These are phyloP conservation scores for Didymellaceae sp. DNA, from an alignment of 2,329 filamentous ascomycete genomes.

Conservation along the genomic window DNA sequence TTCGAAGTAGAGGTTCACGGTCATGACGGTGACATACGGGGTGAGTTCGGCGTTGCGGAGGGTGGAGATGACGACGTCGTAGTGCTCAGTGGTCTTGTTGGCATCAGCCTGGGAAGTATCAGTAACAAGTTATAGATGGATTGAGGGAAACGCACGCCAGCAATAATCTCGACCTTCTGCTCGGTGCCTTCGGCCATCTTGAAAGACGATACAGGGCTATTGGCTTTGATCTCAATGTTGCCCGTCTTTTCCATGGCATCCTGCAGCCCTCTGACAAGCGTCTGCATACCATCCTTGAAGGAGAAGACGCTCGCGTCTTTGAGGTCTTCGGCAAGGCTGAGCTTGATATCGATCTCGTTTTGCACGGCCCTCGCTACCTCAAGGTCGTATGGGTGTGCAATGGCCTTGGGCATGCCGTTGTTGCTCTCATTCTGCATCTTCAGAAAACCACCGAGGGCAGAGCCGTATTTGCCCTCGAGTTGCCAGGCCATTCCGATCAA, in stretches of 20 bases:
- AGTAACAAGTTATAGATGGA: constrained; percentile 2
- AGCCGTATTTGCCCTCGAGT: constrained; percentile 56
- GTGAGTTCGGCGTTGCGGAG: constrained; percentile 56
- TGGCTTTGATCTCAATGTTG: constrained; percentile 50
- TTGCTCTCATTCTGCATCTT: constrained; percentile 25
- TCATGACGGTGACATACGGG: constrained; percentile 81
- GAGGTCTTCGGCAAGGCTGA: constrained; percentile 41
- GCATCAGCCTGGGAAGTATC: constrained; percentile 21
- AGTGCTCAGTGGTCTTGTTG: constrained; percentile 26
- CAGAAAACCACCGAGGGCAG: constrained; percentile 29
- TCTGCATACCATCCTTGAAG: constrained; percentile 53
- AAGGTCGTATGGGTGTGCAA: constrained; percentile 33
- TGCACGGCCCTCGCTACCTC: constrained; percentile 36
- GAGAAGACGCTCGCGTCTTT: constrained; percentile 50
- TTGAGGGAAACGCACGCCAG: constrained; percentile 28
- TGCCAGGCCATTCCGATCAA: constrained; percentile 60
- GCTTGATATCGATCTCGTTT: constrained; percentile 45
- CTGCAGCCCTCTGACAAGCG: constrained; percentile 48
- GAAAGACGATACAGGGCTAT: constrained; percentile 35
- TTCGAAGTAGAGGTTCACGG: constrained; percentile 87
- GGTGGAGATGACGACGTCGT: constrained; percentile 42
- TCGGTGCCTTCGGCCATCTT: constrained; percentile 19
- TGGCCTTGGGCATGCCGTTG: constrained; percentile 2
- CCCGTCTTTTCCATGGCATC: constrained; percentile 45
- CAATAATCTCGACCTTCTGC: constrained; percentile 31